Base-by-base conservation (phyloP, 148 eudicot genomes). In the Silene uniflora region DNA sequence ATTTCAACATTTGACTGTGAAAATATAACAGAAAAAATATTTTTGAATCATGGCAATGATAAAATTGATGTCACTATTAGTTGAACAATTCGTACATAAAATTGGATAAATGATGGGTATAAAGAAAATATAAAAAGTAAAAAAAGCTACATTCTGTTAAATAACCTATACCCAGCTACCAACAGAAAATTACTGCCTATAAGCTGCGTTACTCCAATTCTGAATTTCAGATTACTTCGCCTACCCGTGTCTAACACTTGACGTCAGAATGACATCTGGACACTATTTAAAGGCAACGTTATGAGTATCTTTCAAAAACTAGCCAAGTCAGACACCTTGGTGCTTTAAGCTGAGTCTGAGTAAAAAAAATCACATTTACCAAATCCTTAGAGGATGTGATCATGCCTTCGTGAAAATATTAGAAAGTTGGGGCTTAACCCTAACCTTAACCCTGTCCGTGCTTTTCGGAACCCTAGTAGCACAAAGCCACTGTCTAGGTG, bases 401-500 rank as follows among this genome's bases (percentile, higher is more conserved):
- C 67, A 80, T 25, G 29, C 54, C 24, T 42, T 65, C 61, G 72
- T 13, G 44, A 74, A 75, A 35, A 42, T 25, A 46, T 65, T 60
- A 29, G 76, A 65, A 62, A 80, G 54, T 59, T 32, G 52, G 10
- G 72, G 61, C 49, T 19, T 47, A 29, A 69, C 69, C 56, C 59
- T 62, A 46, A 63, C 73, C 27, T 19, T 47, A 29, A 62, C 69
- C 56, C 44, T 54, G 55, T 55, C 60, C 27, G 18, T 44, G 46
- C 55, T 76, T 73, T 18, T 60, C 24, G 42, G 71, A 21, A 69
- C 72, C 81, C 92, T 83, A 58, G 92, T 87, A 60, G 90, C 90
- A 76, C 98, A 91, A 19, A 93, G 25, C 98, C 98, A 93, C 73
- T 89, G 87, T 78, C 91, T 85, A 4, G 92, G 94, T 49, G 78